phyloP scores from a whole-genome alignment of 345 rosid genomes.

The Populus simonii region DNA sequence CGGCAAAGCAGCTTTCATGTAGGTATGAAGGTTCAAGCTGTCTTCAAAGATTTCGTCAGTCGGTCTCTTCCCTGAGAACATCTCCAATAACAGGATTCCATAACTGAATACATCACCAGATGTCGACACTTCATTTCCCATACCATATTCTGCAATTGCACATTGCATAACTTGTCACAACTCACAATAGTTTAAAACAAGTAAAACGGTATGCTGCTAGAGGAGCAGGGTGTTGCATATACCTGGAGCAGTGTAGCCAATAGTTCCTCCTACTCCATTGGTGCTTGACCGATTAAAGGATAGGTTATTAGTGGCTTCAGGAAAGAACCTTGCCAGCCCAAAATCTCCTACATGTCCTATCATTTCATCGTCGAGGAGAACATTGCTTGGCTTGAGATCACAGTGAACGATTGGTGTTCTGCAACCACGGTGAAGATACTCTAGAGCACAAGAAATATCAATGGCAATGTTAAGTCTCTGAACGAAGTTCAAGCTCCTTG shows the following conservation, averaged over 20 bases:
- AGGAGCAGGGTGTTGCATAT: not conserved
- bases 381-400: constrained; percentile 22
- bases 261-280: not conserved
- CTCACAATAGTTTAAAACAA: not conserved
- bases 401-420: constrained; percentile 6
- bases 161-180: not conserved
- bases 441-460: constrained; percentile 12
- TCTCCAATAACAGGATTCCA: constrained; percentile 9
- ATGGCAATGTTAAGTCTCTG: constrained; percentile 15
- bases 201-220: not conserved
- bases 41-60: constrained; percentile 2
- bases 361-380: constrained; percentile 13
- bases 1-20: not conserved
- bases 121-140: not conserved
- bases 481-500: constrained; percentile 8
- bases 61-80: constrained; percentile 16
- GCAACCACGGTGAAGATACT: constrained; percentile 13
- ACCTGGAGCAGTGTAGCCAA: constrained; percentile 22
- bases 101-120: constrained; percentile 7
- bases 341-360: constrained; percentile 14
- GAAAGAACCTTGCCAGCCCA: constrained; percentile 10
- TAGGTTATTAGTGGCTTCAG: not conserved
- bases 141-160: constrained; percentile 11
- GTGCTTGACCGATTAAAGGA: not conserved
- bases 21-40: constrained; percentile 6